Conservation (phyloP, 305 asterid species). For the Fraxinus sp. region DNA sequence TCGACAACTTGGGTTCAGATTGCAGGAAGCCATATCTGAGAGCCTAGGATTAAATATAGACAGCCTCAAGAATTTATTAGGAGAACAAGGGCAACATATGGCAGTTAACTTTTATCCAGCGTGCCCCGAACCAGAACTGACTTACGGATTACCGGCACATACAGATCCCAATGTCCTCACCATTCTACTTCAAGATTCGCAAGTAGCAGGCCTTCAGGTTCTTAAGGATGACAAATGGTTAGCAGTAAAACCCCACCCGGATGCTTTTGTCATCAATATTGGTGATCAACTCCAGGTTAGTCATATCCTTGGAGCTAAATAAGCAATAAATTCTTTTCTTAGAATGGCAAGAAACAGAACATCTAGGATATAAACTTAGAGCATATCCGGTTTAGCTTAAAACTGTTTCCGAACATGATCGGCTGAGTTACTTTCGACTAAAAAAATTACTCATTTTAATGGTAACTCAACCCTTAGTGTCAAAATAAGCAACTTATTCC, state of each 20-base stretch:
- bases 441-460: not conserved
- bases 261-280: constrained; percentile 76
- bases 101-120: constrained; percentile 82
- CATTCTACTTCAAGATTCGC: constrained; percentile 75
- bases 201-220: constrained; percentile 80
- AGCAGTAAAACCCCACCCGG: constrained; percentile 60
- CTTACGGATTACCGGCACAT: constrained; percentile 77
- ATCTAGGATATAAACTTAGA: not conserved
- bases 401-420: not conserved
- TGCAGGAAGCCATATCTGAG: constrained; percentile 74
- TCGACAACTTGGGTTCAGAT: constrained; percentile 65
- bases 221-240: constrained; percentile 85
- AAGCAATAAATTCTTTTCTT: not conserved
- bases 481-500: no score
- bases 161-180: constrained; percentile 90
- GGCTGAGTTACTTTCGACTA: not conserved
- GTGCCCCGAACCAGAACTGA: constrained; percentile 78
- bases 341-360: not conserved
- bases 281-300: constrained; percentile 89
- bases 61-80: constrained; percentile 46
- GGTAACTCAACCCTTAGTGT: not conserved
- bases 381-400: not conserved
- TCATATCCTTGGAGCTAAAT: not conserved
- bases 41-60: constrained; percentile 64
- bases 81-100: constrained; percentile 95